Evolutionary conservation across 768 basidiomycete genomes (phyloP).

Genomic region (Termitomyces sp.): DNA sequence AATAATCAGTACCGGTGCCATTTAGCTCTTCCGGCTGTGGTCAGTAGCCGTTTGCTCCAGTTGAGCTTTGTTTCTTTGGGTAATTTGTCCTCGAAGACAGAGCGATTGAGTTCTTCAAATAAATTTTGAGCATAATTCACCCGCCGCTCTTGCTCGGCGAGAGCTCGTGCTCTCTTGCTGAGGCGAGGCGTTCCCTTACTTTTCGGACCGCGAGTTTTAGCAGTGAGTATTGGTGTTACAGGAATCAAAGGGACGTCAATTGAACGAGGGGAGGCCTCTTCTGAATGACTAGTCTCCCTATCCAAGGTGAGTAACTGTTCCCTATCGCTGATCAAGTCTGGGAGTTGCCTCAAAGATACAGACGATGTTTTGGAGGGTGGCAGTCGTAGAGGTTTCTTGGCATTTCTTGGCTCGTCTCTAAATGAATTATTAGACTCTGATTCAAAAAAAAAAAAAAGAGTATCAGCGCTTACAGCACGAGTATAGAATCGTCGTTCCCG

Average conservation of each 20-base stretch:
- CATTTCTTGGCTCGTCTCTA: slow-evolving; percentile 46
- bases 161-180: slow-evolving; percentile 36
- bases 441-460: neutral
- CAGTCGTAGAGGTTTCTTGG: slow-evolving; percentile 38
- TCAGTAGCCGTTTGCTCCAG: slow-evolving; percentile 63
- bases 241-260: neutral
- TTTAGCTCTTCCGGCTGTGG: slow-evolving; percentile 67
- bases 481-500: slow-evolving; percentile 30
- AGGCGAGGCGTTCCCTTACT: slow-evolving; percentile 5
- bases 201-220: neutral
- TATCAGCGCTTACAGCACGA: slow-evolving; percentile 27
- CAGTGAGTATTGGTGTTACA: neutral
- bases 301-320: neutral
- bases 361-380: slow-evolving; percentile 7
- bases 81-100: slow-evolving; percentile 49
- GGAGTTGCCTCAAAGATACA: slow-evolving; percentile 6
- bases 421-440: neutral
- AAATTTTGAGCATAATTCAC: slow-evolving; percentile 50
- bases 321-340: neutral
- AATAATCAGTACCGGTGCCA: slow-evolving; percentile 45
- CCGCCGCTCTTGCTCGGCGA: slow-evolving; percentile 38
- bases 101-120: slow-evolving; percentile 55
- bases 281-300: neutral
- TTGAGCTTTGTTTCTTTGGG: slow-evolving; percentile 50
- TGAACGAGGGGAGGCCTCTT: neutral